Percentiles rank a stretch among this genome's conserved stretches.
These are phyloP conservation scores for Xylariaceae sp. DNA, from an alignment of 2,329 filamentous ascomycete species.

Conservation along the genomic window DNA sequence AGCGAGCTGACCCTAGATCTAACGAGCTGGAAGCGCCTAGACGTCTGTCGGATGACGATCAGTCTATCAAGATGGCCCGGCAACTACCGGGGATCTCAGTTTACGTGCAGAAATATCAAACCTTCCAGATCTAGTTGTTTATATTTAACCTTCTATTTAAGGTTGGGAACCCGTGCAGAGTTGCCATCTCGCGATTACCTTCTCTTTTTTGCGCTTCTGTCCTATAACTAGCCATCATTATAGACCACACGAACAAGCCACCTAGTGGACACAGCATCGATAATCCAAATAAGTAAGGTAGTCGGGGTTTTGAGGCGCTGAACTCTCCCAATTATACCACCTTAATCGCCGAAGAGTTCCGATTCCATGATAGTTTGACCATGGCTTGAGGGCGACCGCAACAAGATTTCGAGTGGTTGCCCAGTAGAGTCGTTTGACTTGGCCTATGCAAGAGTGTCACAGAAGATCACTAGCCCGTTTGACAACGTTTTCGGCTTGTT, in stretches of 20 bases:
- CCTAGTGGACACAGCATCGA: neutral
- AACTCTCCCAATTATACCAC: neutral
- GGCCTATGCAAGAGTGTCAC: neutral
- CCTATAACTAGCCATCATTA: neutral
- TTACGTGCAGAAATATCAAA: neutral
- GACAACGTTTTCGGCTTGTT: no score
- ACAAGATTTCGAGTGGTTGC: neutral
- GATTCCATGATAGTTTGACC: neutral
- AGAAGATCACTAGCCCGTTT: neutral
- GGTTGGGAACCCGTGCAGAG: neutral
- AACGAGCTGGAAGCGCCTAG: neutral
- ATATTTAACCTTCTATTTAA: neutral
- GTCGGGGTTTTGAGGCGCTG: neutral
- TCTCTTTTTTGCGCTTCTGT: neutral
- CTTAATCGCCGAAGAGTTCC: neutral
- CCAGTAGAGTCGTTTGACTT: neutral
- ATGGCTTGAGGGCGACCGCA: neutral
- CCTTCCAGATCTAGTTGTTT: neutral
- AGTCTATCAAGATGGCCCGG: neutral
- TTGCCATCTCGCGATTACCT: neutral
- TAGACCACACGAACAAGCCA: neutral
- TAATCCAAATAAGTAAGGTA: neutral
- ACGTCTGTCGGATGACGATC: neutral
- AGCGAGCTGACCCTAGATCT: constrained; percentile 11
- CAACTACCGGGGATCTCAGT: neutral